Conservation (phyloP, 306 rosid species). For the Cucurbita maxima region DNA sequence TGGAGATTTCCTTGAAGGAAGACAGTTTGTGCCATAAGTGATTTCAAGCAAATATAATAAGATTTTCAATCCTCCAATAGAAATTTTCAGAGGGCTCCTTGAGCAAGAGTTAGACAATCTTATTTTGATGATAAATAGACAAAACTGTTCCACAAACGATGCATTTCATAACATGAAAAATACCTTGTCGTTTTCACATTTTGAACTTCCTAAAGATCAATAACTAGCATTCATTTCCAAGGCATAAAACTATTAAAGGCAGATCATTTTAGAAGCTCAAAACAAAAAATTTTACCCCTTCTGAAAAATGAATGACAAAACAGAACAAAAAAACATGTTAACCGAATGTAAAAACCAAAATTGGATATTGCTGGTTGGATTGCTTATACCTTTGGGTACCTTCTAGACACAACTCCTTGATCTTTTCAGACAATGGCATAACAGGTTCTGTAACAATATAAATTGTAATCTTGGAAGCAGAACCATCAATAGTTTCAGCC, state of each 20-base stretch:
- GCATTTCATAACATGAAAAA: not conserved
- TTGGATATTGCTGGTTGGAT: conserved; percentile 3
- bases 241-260: not conserved
- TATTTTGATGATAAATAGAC: not conserved
- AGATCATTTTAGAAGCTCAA: not conserved
- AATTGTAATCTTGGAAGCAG: conserved; percentile 63
- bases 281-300: not conserved
- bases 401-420: conserved; percentile 71
- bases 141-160: not conserved
- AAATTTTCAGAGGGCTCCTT: not conserved
- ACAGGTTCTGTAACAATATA: conserved; percentile 97
- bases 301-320: not conserved
- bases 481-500: conserved; percentile 50
- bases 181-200: not conserved
- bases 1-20: not conserved
- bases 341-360: not conserved
- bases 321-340: not conserved
- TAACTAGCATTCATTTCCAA: not conserved
- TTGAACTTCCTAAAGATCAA: not conserved
- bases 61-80: not conserved
- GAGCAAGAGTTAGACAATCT: not conserved
- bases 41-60: not conserved
- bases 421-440: conserved; percentile 72
- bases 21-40: not conserved
- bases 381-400: conserved; percentile 66